A percentile compares a stretch with the other conserved stretches of the same genome.
These are phyloP conservation scores for Hypoxylon sp. DNA, from an alignment of 2,329 filamentous ascomycete genomes.

Conservation along the genomic window DNA sequence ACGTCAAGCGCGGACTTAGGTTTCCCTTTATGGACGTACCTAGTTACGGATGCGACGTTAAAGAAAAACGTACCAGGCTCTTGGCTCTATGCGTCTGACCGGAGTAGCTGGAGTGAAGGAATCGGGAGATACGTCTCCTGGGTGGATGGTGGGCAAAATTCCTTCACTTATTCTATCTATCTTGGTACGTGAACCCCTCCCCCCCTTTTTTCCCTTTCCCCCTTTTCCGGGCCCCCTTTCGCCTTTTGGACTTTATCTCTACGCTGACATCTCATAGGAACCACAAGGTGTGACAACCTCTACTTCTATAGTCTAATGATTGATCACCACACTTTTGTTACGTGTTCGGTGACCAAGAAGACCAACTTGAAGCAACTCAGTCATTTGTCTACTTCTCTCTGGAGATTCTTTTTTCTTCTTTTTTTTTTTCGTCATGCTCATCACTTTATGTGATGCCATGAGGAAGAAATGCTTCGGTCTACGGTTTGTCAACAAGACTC, in stretches of 20 bases:
- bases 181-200: not conserved
- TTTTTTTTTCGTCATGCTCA: constrained; percentile 21
- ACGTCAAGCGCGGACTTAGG: constrained; percentile 8
- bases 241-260: not conserved
- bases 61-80: constrained; percentile 5
- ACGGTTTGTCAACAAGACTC: not conserved
- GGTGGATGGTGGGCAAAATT: not conserved
- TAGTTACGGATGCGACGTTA: not conserved
- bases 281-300: not conserved
- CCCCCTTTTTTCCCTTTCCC: not conserved
- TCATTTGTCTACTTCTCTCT: not conserved
- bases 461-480: constrained; percentile 12
- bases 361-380: not conserved
- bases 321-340: not conserved
- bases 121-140: not conserved
- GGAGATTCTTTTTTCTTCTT: constrained; percentile 15
- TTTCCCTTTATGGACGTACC: not conserved
- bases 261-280: not conserved
- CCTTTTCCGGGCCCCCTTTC: not conserved
- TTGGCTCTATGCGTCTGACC: not conserved
- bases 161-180: not conserved
- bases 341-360: not conserved
- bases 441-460: constrained; percentile 15
- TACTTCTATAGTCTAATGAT: not conserved
- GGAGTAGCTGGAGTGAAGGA: constrained; percentile 1